These are phyloP conservation scores for Cicer cuneatum DNA, from an alignment of 306 rosid species.

Conservation along the genomic window DNA sequence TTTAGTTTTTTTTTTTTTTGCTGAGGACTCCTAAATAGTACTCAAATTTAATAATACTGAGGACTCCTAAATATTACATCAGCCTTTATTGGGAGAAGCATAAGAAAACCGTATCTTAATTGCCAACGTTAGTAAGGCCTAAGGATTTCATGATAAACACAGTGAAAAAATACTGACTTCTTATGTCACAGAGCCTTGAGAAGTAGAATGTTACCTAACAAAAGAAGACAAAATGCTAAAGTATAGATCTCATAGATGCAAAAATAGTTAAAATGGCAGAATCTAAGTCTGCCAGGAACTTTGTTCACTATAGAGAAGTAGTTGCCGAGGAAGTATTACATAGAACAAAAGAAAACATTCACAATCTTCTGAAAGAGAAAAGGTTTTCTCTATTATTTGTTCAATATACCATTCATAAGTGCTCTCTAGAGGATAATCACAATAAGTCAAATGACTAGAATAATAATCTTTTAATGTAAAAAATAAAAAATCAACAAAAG, in stretches of 20 bases:
- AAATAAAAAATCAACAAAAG: neutral
- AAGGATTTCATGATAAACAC: conserved; percentile 22
- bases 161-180: conserved; percentile 10
- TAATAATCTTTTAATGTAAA: neutral
- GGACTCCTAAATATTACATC: conserved; percentile 17
- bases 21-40: neutral
- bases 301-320: neutral
- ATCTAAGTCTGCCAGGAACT: neutral
- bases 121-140: conserved; percentile 1
- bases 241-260: conserved; percentile 18
- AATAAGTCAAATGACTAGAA: neutral
- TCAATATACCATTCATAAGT: conserved; percentile 10
- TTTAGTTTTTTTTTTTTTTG: neutral
- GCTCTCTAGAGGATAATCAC: neutral
- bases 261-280: neutral
- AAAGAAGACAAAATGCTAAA: conserved; percentile 14
- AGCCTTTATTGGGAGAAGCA: neutral
- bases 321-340: neutral
- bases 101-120: conserved; percentile 15
- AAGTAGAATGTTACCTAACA: neutral
- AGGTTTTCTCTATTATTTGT: neutral
- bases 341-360: conserved; percentile 4
- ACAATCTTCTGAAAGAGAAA: neutral
- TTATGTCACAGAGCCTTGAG: neutral
- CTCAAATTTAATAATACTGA: neutral